Evolutionary conservation across 768 basidiomycete species (phyloP), one percentile per base, ranked within the genome.

Genomic region (Clathrus columnatus): DNA sequence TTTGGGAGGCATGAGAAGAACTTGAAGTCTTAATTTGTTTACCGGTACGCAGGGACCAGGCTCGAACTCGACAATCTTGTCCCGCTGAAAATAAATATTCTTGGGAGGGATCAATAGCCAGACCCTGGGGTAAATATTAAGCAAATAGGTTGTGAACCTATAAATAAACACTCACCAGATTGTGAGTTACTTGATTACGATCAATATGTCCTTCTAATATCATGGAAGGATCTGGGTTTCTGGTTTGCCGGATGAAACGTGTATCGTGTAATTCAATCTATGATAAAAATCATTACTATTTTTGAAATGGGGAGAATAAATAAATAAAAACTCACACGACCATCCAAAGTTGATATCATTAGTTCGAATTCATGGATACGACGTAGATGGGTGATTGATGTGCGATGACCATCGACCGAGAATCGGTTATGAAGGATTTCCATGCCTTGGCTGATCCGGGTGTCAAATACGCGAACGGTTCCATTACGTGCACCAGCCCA

Each of bases 41-140:
- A 11, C 85, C 86, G 7, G 75, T 77, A 16, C 67, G 72, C 7
- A 89, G 65, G 10, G 84, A 85, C 87, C 87, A 90, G 2, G 75
- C 77, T 21, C 84, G 79, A 56, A 89, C 75, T 28, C 73, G 74
- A 43, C 68, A 59, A 65, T 91, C 87, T 58, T 81, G 76, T 8
- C 86, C 86, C 0, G 83, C 83, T 7, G 83, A 82, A 57, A 86
- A 86, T 17, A 91, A 62, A 49, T 83, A 76, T 26, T 78, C 71
- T 48, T 83, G 73, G 7, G 65, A 58, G 0, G 80, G 76, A 59
- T 87, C 85, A 17, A 80, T 62, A 1, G 77, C 70, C 5, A 87
- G 71, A 5, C 85, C 85, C 87, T 89, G 61, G 29, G 30, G 26
- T 10, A 21, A 45, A 41, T 42, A 26, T 28, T 21, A 18, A n/a